These are phyloP conservation scores for Annona squamosa DNA, from an alignment of 164 flowering plant genomes.

Conservation along the genomic window DNA sequence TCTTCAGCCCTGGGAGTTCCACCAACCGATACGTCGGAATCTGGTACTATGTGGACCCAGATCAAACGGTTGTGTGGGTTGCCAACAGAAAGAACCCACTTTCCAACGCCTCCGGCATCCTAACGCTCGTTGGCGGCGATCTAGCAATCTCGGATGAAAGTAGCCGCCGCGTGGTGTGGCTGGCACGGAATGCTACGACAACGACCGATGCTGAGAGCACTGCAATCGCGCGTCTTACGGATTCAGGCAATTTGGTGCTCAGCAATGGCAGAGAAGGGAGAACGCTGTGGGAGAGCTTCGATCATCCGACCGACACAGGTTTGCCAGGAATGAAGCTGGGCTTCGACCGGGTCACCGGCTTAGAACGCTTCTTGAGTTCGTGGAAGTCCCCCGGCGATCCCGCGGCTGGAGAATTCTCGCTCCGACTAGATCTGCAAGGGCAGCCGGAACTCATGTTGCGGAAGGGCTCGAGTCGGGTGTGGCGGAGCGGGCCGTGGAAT, in stretches of 20 bases:
- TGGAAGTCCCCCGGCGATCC: slow-evolving; percentile 46
- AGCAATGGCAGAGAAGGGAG: neutral
- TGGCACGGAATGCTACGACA: slow-evolving; percentile 13
- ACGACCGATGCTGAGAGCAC: neutral
- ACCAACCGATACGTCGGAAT: too few relatives aligned
- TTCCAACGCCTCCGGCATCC: slow-evolving; percentile 18
- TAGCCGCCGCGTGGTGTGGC: slow-evolving; percentile 18
- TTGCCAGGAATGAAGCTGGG: slow-evolving; percentile 46
- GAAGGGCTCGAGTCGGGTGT: neutral
- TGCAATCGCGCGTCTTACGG: slow-evolving; percentile 27
- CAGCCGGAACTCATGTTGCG: slow-evolving; percentile 10
- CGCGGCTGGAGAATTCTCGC: neutral
- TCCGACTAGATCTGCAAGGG: slow-evolving; percentile 1
- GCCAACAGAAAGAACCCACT: too few relatives aligned
- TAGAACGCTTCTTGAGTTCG: slow-evolving; percentile 28
- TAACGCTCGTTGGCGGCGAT: slow-evolving; percentile 21
- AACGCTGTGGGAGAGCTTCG: slow-evolving; percentile 55
- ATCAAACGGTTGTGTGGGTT: too few relatives aligned
- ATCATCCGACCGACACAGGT: slow-evolving; percentile 31
- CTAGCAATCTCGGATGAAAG: slow-evolving; percentile 12
- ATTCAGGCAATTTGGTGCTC: slow-evolving; percentile 45
- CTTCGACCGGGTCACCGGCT: slow-evolving; percentile 26
- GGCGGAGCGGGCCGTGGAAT: slow-evolving; percentile 6
- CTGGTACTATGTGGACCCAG: too few relatives aligned
- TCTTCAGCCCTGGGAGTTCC: too few relatives aligned